Evolutionary conservation across 2,329 filamentous ascomycete genomes (phyloP).

Genomic region (Leptographium lundbergii): DNA sequence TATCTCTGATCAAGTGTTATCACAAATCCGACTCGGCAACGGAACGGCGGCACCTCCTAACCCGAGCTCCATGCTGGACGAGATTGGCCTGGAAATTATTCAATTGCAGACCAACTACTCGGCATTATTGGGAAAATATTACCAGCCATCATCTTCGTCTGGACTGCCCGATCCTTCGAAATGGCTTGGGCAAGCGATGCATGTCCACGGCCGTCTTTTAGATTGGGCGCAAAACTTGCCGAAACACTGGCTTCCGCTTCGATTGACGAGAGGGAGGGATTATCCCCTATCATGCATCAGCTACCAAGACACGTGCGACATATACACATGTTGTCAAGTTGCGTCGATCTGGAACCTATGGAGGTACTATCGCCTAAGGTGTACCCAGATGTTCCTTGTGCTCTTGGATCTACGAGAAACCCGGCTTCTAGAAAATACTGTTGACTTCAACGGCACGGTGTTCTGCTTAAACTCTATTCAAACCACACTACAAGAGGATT

Average conservation of each 20-base stretch:
- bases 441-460: background rate
- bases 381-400: background rate
- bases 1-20: background rate
- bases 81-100: background rate
- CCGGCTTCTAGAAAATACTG: background rate
- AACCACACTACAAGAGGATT: background rate
- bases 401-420: background rate
- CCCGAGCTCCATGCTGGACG: background rate
- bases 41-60: background rate
- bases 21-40: background rate
- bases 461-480: background rate
- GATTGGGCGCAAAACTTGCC: background rate
- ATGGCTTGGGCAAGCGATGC: background rate
- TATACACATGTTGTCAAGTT: background rate
- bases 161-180: background rate
- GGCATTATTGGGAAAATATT: background rate
- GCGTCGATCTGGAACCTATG: constrained; percentile 1
- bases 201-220: background rate
- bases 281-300: background rate
- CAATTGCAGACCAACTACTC: background rate
- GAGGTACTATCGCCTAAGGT: background rate
- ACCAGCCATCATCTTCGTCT: background rate
- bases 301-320: background rate
- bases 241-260: background rate
- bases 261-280: background rate